Percentiles rank a stretch among this genome's conserved stretches.
phyloP scores from a whole-genome alignment of 139 green algal species.

The Chlorella sp. region DNA sequence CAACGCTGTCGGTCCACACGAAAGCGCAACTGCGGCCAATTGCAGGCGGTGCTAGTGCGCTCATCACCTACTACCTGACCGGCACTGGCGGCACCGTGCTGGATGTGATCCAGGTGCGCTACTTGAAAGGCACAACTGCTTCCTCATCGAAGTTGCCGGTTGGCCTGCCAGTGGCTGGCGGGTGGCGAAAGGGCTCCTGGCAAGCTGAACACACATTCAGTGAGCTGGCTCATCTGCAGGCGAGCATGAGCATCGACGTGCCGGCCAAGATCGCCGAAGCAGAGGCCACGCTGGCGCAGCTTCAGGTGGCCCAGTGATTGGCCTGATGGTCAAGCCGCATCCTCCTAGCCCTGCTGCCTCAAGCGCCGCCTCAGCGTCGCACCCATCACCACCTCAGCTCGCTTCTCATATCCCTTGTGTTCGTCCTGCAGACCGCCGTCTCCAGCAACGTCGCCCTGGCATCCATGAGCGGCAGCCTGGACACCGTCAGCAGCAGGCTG shows the following conservation, averaged over 20 bases:
- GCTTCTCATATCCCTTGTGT: background rate
- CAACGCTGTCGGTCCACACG: no score
- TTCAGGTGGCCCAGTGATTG: background rate
- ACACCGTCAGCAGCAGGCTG: background rate
- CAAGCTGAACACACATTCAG: no score
- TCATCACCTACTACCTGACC: background rate
- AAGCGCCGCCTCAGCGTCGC: no score
- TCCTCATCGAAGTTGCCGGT: no score
- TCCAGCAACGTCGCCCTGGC: background rate
- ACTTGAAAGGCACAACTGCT: no score
- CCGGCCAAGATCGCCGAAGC: background rate
- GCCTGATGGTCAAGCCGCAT: no score
- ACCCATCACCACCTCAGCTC: background rate
- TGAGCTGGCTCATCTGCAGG: no score
- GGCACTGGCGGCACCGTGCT: conserved; percentile 17
- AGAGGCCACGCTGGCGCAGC: background rate
- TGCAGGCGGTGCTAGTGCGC: background rate
- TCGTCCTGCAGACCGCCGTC: background rate
- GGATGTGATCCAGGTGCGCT: background rate
- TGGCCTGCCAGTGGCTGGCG: no score
- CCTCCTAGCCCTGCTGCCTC: no score
- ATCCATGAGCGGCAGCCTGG: background rate
- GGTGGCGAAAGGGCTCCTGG: no score
- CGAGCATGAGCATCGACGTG: conserved; percentile 11
- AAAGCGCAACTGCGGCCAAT: no score